These are phyloP conservation scores for Symbiodinium pilosum DNA, from an alignment of 73 alveolate genomes.

Conservation along the genomic window DNA sequence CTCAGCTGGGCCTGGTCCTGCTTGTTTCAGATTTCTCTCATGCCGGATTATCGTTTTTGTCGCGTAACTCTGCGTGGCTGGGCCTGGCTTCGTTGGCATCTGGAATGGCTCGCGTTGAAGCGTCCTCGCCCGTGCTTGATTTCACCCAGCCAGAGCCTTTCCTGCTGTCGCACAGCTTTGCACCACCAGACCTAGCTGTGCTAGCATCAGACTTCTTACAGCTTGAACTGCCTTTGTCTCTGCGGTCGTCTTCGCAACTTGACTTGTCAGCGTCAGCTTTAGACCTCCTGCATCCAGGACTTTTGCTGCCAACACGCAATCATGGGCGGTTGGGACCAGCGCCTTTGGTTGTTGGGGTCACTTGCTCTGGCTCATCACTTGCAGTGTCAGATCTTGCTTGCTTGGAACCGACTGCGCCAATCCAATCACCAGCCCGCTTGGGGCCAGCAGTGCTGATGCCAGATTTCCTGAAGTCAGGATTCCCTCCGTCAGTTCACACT, in stretches of 20 bases:
- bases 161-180: not conserved
- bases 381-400: not conserved
- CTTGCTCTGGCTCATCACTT: not conserved
- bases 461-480: not conserved
- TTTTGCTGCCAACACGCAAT: not conserved
- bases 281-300: conserved; percentile 20
- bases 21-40: not conserved
- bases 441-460: not conserved
- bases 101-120: not conserved
- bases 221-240: not conserved
- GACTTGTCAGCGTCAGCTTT: not conserved
- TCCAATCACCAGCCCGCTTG: not conserved
- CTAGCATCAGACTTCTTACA: not conserved
- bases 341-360: not conserved
- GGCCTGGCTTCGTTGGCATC: not conserved
- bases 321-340: not conserved
- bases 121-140: not conserved
- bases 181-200: not conserved
- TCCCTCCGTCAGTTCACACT: not conserved
- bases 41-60: not conserved
- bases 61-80: not conserved
- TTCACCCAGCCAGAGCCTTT: not conserved
- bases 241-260: not conserved
- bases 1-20: not conserved
- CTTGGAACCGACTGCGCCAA: not conserved